Evolutionary conservation across 371 early-diverging fungal genomes (phyloP).

Genomic region (Hamiltosporidium magnivora): DNA sequence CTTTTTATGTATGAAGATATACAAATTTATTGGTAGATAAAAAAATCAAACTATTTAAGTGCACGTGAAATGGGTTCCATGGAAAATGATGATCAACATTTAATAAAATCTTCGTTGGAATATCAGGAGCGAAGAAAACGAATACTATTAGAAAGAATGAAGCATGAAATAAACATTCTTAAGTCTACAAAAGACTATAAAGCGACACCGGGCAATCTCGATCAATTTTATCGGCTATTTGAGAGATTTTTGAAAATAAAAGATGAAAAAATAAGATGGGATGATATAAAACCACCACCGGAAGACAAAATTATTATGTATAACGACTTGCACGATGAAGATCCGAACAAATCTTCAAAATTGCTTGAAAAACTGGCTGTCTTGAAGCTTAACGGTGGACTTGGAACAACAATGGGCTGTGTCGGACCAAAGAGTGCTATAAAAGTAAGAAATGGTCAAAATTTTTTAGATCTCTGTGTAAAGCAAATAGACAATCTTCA

Average conservation of each 20-base stretch:
- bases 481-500: constrained; percentile 87
- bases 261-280: constrained; percentile 51
- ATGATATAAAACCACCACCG: constrained; percentile 42
- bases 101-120: too few species aligned
- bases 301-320: constrained; percentile 47
- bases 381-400: constrained; percentile 92
- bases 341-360: not conserved
- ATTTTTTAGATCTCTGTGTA: constrained; percentile 90
- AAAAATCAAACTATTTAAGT: too few species aligned
- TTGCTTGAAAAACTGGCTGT: constrained; percentile 79
- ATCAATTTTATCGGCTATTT: constrained; percentile 48
- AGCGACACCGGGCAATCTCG: constrained; percentile 7
- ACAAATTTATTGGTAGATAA: too few species aligned
- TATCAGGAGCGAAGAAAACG: too few species aligned
- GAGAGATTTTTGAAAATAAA: constrained; percentile 37
- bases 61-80: too few species aligned
- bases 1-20: too few species aligned
- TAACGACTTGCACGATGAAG: not conserved
- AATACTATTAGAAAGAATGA: too few species aligned
- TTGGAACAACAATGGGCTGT: constrained; percentile 98
- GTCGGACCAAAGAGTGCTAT: constrained; percentile 95
- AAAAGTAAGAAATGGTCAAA: constrained; percentile 88
- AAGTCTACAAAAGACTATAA: not conserved
- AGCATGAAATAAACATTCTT: not conserved
- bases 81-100: too few species aligned